phyloP scores from a whole-genome alignment of 495 filamentous ascomycete species.

The Lophiotrema nucula region DNA sequence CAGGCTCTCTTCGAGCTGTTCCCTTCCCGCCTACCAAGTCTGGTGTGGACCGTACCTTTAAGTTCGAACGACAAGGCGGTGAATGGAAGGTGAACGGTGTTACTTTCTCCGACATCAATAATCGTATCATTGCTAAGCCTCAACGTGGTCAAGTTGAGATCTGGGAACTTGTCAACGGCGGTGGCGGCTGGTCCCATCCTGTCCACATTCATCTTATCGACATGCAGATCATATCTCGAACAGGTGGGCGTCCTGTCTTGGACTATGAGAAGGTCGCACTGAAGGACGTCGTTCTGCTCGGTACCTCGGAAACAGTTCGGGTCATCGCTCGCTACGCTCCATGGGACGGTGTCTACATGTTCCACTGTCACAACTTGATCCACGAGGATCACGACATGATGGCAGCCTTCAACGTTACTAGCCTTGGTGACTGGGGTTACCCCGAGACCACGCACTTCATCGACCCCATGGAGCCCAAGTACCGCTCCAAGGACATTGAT shows the following conservation, averaged over 20 bases:
- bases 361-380: conserved; percentile 56
- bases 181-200: conserved; percentile 53
- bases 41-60: conserved; percentile 47
- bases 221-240: conserved; percentile 50
- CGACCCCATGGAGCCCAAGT: conserved; percentile 42
- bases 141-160: conserved; percentile 50
- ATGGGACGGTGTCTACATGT: conserved; percentile 56
- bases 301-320: conserved; percentile 47
- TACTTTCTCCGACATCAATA: conserved; percentile 48
- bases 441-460: conserved; percentile 44
- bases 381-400: conserved; percentile 64
- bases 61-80: conserved; percentile 46
- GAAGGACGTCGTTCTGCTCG: conserved; percentile 56
- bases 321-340: conserved; percentile 53
- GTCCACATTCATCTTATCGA: conserved; percentile 62
- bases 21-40: conserved; percentile 38
- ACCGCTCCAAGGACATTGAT: conserved; percentile 27
- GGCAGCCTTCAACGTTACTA: conserved; percentile 58
- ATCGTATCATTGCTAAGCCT: conserved; percentile 52
- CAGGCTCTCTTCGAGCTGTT: conserved; percentile 37
- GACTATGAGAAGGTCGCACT: conserved; percentile 51
- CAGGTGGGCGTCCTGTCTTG: conserved; percentile 41
- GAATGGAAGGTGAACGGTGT: conserved; percentile 55
- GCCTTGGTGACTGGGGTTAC: conserved; percentile 50
- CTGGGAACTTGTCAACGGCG: conserved; percentile 47